These are phyloP conservation scores for Hordeum marinum DNA, from an alignment of 176 grass and related monocot species.

Conservation along the genomic window DNA sequence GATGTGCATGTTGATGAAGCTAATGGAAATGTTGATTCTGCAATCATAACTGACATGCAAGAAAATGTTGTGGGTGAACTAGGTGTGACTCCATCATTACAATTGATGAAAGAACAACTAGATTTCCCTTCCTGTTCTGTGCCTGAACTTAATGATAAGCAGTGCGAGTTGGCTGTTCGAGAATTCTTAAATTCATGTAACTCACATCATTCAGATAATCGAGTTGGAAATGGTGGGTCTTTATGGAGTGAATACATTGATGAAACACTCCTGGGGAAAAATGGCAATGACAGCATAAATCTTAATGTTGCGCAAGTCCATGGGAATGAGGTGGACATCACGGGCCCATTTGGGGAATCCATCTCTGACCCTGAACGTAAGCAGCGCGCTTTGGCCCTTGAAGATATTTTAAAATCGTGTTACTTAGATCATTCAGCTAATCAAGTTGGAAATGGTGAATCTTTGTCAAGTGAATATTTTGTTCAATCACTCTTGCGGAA, in stretches of 20 bases:
- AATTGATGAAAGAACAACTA: not conserved
- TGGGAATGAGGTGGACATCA: not conserved
- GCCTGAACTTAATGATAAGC: not conserved
- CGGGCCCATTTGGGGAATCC: not conserved
- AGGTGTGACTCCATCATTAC: not conserved
- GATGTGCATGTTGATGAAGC: slow-evolving; percentile 8
- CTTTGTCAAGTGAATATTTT: not conserved
- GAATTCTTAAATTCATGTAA: not conserved
- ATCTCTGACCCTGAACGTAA: not conserved
- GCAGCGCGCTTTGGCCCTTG: not conserved
- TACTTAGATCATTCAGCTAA: slow-evolving; percentile 10
- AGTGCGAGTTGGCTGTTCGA: not conserved
- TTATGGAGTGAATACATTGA: not conserved
- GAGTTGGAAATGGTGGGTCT: not conserved
- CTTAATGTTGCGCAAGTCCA: slow-evolving; percentile 1
- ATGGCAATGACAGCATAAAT: not conserved
- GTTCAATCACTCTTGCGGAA: not conserved
- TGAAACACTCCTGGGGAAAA: not conserved
- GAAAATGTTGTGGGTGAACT: not conserved
- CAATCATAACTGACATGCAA: not conserved
- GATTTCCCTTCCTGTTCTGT: not conserved
- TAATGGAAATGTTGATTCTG: slow-evolving; percentile 26
- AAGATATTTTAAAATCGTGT: not conserved
- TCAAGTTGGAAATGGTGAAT: slow-evolving; percentile 2
- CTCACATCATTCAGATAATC: slow-evolving; percentile 8